Evolutionary conservation across 1,284 basidiomycete genomes (phyloP), one percentile per base, ranked within the genome.

Genomic region (Amylostereum areolatum): DNA sequence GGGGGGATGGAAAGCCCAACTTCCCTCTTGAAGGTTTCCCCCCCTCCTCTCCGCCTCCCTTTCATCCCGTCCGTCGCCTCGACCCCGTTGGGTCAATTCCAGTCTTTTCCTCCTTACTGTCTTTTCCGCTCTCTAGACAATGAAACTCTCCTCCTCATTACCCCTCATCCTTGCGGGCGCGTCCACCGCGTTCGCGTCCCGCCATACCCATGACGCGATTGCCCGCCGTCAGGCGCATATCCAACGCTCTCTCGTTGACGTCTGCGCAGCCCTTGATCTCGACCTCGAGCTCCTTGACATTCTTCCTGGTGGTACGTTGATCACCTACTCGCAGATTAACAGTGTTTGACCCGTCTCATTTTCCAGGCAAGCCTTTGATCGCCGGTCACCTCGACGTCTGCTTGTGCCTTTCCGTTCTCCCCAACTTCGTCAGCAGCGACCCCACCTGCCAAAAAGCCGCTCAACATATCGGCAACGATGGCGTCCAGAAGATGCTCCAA

Each of bases 391-490:
- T 59, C 41, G 51, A 58, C 49, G 47, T 57, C 35, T 57, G 57
- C 48, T 52, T 59, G 24, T 59, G 58, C 37, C 30, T 59, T 12
- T 59, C 58, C 25, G 30, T 57, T 34, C 50, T 59, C 24, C 54
- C 57, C 10, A 55, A 54, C 27, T 59, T 59, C 53, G 43, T 56
- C 46, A 52, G 50, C 36, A 46, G 40, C 46, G 48, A 59, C 46
- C 42, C 45, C 5, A 49, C 52, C 10, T 50, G 48, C n/a, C 47
- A 58, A 43, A 40, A 47, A 9, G 58, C 53, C 2, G 43, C 45
- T 43, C 25, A 30, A 11, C 45, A 52, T 8, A 31, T 52, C 42
- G 55, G 53, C 35, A 41, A 49, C 30, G 47, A 37, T 2, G 28
- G 51, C 30, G 53, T 55, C n/a, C 34, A 29, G 18, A 35, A 37